phyloP scores from a whole-genome alignment of 75 land plant species.

The Larix kaempferi region DNA sequence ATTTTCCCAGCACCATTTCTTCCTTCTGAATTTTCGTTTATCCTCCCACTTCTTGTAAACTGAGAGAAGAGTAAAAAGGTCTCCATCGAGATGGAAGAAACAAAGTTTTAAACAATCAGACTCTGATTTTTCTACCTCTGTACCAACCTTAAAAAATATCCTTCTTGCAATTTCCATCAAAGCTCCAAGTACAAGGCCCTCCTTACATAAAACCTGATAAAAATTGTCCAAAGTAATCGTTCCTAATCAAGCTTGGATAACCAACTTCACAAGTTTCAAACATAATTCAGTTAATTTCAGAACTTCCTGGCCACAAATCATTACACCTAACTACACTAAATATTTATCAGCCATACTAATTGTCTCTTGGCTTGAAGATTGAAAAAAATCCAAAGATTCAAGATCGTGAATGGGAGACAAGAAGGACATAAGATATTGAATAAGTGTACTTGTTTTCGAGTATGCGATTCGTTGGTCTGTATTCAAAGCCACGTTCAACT shows the following conservation, averaged over 20 bases:
- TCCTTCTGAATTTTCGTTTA: slow-evolving; percentile 21
- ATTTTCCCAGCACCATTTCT: slow-evolving; percentile 77
- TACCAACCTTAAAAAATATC: slow-evolving; percentile 78
- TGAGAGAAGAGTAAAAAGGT: too few species aligned
- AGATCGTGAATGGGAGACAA: slow-evolving; percentile 41
- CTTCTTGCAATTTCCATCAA: slow-evolving; percentile 69
- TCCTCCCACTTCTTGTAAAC: too few species aligned
- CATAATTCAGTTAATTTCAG: slow-evolving; percentile 47
- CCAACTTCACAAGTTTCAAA: slow-evolving; percentile 52
- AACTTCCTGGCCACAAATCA: slow-evolving; percentile 14
- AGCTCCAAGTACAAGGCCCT: slow-evolving; percentile 76
- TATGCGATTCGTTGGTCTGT: too few species aligned
- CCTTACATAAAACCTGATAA: slow-evolving; percentile 35
- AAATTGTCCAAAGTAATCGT: slow-evolving; percentile 47
- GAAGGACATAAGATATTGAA: too few species aligned
- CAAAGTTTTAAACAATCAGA: too few species aligned
- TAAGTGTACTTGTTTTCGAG: too few species aligned
- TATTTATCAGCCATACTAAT: slow-evolving; percentile 60
- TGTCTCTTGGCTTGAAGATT: slow-evolving; percentile 57
- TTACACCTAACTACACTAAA: slow-evolving; percentile 61
- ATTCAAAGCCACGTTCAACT: slow-evolving; percentile 33
- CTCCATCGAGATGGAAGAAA: slow-evolving; percentile 75
- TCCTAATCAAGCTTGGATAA: slow-evolving; percentile 77
- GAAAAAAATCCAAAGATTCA: slow-evolving; percentile 69
- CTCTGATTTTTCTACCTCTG: too few species aligned